phyloP scores from a whole-genome alignment of 495 filamentous ascomycete genomes.

The Daldinia concentrica region DNA sequence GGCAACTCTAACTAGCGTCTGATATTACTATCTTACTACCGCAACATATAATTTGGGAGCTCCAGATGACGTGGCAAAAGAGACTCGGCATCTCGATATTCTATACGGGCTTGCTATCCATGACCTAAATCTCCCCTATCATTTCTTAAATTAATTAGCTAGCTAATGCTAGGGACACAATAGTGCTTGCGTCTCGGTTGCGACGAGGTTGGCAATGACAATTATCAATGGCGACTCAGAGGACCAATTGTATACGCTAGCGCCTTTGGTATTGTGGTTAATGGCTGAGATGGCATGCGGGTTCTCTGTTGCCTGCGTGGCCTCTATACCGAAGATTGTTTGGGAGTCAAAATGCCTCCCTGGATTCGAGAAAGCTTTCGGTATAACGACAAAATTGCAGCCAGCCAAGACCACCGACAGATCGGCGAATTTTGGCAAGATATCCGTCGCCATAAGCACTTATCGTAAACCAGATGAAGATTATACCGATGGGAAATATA shows the following conservation, averaged over 20 bases:
- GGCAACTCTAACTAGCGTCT: neutral
- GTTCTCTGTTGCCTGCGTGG: neutral
- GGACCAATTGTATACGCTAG: neutral
- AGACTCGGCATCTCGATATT: neutral
- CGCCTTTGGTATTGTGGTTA: neutral
- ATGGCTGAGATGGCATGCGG: neutral
- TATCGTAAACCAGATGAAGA: neutral
- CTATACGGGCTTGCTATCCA: neutral
- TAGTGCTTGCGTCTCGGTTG: neutral
- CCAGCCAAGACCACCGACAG: neutral
- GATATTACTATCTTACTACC: neutral
- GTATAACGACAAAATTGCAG: neutral
- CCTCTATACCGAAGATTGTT: slow-evolving; percentile 1
- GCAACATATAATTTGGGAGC: neutral
- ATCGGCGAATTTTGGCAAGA: neutral
- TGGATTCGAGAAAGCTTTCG: neutral
- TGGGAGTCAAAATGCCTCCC: neutral
- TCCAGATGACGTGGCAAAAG: neutral
- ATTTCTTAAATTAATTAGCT: neutral
- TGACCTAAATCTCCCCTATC: neutral
- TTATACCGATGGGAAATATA: neutral
- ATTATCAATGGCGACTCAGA: neutral
- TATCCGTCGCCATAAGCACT: neutral
- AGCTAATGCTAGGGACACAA: neutral
- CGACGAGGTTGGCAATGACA: neutral